Evolutionary conservation across 352 stramenopile species (phyloP).

Genomic region (Thraustotheca clavata): DNA sequence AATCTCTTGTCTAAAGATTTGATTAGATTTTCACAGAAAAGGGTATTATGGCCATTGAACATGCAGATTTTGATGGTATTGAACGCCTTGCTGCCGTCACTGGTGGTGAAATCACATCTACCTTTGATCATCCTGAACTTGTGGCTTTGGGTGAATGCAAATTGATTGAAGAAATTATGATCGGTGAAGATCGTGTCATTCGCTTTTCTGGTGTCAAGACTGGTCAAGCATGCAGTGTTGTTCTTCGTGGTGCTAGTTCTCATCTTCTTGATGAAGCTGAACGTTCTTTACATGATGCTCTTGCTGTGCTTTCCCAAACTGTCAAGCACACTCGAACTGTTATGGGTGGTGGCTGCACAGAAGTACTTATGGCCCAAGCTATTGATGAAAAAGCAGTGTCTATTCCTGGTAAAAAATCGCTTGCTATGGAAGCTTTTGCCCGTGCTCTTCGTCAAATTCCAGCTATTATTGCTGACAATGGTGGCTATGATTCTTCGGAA

Average conservation of each 20-base stretch:
- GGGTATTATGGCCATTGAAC: constrained; percentile 99
- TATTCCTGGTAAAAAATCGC: constrained; percentile 95
- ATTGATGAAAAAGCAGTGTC: constrained; percentile 87
- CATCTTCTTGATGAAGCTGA: constrained; percentile 99
- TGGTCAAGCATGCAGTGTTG: constrained; percentile 91
- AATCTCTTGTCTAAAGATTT: neutral
- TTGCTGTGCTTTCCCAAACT: constrained; percentile 96
- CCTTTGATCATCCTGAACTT: constrained; percentile 96
- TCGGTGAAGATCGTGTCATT: constrained; percentile 96
- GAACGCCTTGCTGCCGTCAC: constrained; percentile 96
- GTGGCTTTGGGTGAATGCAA: constrained; percentile 96
- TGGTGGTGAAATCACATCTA: constrained; percentile 93
- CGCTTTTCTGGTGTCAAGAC: constrained; percentile 97
- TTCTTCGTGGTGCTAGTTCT: constrained; percentile 89
- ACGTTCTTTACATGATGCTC: constrained; percentile 97
- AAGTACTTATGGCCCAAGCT: constrained; percentile 94
- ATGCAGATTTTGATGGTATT: constrained; percentile 99
- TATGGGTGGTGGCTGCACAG: constrained; percentile 95
- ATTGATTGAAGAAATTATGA: constrained; percentile 98
- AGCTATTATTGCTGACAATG: constrained; percentile 99
- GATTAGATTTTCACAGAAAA: constrained; percentile 92
- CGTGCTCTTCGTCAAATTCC: constrained; percentile 94
- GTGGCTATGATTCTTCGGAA: constrained; percentile 97
- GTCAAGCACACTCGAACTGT: constrained; percentile 95
- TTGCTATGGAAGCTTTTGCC: constrained; percentile 98